Base-by-base conservation (phyloP, 208 protist genomes). In the Trypanosoma melophagium region DNA sequence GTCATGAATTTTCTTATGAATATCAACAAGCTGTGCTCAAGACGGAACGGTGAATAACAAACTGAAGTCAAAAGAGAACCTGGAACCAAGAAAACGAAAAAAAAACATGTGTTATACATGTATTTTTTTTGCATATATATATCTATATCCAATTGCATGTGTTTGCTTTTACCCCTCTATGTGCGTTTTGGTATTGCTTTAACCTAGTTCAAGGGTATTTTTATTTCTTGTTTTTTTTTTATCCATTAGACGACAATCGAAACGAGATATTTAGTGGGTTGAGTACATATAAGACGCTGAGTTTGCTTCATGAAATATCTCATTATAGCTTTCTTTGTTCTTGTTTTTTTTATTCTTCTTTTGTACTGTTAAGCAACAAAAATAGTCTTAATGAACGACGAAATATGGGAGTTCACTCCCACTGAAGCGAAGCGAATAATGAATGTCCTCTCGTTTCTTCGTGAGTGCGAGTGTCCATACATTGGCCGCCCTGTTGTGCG, bases 331-430 rank as follows among this genome's bases (percentile, higher is more conserved):
- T 17, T 47, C 10, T n/a, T 3, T 47, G 42, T 47, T 47, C 3
- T 47, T 47, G 16, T 47, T 47, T n/a, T 44, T 44, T 14, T 47
- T 47, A 47, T 47, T 47, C 3, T 47, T 42, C 3, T 59, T 59
- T 42, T 59, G 2, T 28, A 17, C 9, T 42, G 5, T 42, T 59
- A n/a, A 35, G 51, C n/a, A 31, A 35, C 40, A 28, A 5, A 21
- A 35, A 38, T 65, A 41, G 5, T 42, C 24, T 5, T 22, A 2
- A 67, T 67, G 61, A 67, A 17, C 61, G 40, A 55, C 24, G 61
- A 67, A 42, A 24, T 67, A 9, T 67, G 61, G 61, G 61, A 67
- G 61, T 45, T 67, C n/a, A n/a, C 61, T 58, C 50, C 38, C 17
- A 67, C n/a, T 35, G 49, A 58, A 0, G 38, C 13, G 17, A 17